A percentile compares a stretch with the other conserved stretches of the same genome.
Evolutionary conservation across 2,329 filamentous ascomycete species (phyloP).

Genomic region (Nemania abortiva): DNA sequence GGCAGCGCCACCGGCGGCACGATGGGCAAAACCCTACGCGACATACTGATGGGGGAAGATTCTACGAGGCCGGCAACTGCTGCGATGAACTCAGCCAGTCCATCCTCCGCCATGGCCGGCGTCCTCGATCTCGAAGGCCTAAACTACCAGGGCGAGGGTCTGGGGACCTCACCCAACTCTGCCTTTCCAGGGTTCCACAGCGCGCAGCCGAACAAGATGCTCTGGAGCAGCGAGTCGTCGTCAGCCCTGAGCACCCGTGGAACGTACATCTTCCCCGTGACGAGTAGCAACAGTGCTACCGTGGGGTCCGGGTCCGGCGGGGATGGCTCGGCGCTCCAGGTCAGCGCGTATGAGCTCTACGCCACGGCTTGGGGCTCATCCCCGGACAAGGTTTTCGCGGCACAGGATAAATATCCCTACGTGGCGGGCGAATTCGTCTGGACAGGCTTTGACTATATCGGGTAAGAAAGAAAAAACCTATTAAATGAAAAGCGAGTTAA

Average conservation of each 20-base stretch:
- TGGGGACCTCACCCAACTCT: constrained; percentile 23
- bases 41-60: constrained; percentile 61
- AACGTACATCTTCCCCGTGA: constrained; percentile 66
- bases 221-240: constrained; percentile 58
- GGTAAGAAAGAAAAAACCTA: too few species aligned
- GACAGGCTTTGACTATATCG: constrained; percentile 64
- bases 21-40: constrained; percentile 52
- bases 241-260: constrained; percentile 63
- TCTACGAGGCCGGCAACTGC: constrained; percentile 59
- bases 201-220: constrained; percentile 61
- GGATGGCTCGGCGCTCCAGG: constrained; percentile 53
- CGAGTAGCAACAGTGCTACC: constrained; percentile 52
- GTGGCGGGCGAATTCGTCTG: constrained; percentile 68
- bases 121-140: constrained; percentile 62
- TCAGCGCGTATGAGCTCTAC: constrained; percentile 67
- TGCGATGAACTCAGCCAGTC: constrained; percentile 60
- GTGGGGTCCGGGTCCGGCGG: constrained; percentile 56
- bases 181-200: constrained; percentile 55
- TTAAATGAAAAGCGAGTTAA: too few species aligned
- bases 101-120: constrained; percentile 55
- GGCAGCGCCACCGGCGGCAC: constrained; percentile 33
- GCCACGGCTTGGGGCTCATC: constrained; percentile 60
- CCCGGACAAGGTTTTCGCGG: constrained; percentile 65
- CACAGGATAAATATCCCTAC: constrained; percentile 61
- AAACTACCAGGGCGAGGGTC: constrained; percentile 68